These are phyloP conservation scores for Backusella mclennaniae DNA, from an alignment of 192 early-diverging fungal genomes.

Conservation along the genomic window DNA sequence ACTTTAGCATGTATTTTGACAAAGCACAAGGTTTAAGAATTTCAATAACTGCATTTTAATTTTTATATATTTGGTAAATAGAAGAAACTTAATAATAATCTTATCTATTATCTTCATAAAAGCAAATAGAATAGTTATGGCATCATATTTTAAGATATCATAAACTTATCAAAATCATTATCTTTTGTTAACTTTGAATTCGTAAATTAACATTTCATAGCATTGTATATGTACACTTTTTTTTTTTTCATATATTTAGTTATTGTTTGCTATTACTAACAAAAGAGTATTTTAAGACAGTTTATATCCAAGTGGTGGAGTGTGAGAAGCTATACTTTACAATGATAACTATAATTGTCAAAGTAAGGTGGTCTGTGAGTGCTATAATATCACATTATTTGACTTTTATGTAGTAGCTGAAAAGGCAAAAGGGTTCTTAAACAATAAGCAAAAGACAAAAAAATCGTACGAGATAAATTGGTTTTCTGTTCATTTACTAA, in stretches of 20 bases:
- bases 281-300: not conserved
- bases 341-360: not conserved
- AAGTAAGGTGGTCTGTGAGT: not conserved
- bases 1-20: not conserved
- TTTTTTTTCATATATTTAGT: not conserved
- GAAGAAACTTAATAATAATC: not conserved
- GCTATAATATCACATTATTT: not conserved
- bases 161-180: not conserved
- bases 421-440: not conserved
- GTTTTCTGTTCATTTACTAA: not conserved
- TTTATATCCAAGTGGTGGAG: not conserved
- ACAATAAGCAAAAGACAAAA: not conserved
- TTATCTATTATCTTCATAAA: not conserved
- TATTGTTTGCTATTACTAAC: not conserved
- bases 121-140: not conserved
- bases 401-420: slow-evolving; percentile 2
- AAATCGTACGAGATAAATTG: not conserved
- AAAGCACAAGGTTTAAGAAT: not conserved
- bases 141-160: not conserved
- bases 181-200: not conserved
- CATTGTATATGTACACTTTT: not conserved
- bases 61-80: not conserved
- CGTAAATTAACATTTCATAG: not conserved
- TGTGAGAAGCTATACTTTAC: not conserved
- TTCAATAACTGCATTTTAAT: not conserved